Percentiles rank a stretch among this genome's conserved stretches.
Conservation (phyloP, 352 stramenopile genomes). For the Pythium rhizo-oryzae region DNA sequence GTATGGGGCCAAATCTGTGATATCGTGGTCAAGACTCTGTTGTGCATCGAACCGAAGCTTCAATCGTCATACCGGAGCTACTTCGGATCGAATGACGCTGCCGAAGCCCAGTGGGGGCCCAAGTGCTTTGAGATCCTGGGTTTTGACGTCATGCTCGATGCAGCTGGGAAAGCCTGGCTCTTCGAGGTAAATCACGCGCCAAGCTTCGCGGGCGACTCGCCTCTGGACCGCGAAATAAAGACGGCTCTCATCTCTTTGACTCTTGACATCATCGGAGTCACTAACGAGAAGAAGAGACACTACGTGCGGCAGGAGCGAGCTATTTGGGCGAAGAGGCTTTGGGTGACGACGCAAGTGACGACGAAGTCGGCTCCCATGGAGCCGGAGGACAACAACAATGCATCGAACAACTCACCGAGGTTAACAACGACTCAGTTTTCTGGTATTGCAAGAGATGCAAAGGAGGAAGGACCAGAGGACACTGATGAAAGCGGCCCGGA, state of each 20-base stretch:
- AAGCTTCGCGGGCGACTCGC: conserved; percentile 47
- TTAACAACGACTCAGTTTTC: neutral
- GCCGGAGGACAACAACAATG: neutral
- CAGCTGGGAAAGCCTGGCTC: conserved; percentile 42
- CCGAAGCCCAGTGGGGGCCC: conserved; percentile 33
- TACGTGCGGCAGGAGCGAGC: conserved; percentile 33
- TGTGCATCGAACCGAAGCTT: conserved; percentile 43
- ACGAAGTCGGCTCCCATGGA: neutral
- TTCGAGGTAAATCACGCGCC: conserved; percentile 55
- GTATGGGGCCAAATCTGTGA: conserved; percentile 45
- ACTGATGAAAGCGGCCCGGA: neutral
- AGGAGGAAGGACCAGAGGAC: neutral
- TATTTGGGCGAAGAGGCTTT: conserved; percentile 42
- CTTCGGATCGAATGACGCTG: conserved; percentile 33
- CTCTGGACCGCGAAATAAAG: conserved; percentile 43
- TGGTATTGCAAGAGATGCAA: conserved; percentile 4
- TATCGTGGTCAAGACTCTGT: conserved; percentile 52
- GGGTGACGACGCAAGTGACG: conserved; percentile 16
- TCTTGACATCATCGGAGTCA: conserved; percentile 41
- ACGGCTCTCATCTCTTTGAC: conserved; percentile 38
- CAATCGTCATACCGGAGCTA: conserved; percentile 46
- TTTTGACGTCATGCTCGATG: conserved; percentile 52
- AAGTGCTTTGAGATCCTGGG: conserved; percentile 54
- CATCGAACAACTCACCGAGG: neutral
- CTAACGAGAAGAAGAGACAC: conserved; percentile 39